Conservation (phyloP, 2,329 filamentous ascomycete species). For the Bipolaris cookei region DNA sequence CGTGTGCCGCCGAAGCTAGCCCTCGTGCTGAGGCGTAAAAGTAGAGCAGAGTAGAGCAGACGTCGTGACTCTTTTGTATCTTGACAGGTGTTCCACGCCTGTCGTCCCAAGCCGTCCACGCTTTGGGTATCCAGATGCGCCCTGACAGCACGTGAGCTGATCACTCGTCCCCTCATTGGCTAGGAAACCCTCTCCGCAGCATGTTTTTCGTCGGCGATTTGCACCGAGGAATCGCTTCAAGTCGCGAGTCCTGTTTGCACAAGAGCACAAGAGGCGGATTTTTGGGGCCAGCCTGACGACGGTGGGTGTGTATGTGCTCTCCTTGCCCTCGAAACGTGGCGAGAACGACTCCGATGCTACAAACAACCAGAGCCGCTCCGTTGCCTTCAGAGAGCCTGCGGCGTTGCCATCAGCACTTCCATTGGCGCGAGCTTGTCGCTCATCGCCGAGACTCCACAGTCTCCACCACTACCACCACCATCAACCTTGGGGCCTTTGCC, state of each 20-base stretch:
- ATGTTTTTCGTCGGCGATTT: constrained; percentile 16
- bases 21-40: not conserved
- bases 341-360: constrained; percentile 6
- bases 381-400: not conserved
- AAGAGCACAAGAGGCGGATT: not conserved
- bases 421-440: constrained; percentile 5
- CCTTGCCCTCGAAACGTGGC: constrained; percentile 4
- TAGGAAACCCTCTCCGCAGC: constrained; percentile 11
- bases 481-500: constrained; percentile 1
- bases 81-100: not conserved
- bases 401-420: not conserved
- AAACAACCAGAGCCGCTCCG: not conserved
- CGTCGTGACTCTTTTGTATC: not conserved
- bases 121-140: not conserved
- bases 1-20: constrained; percentile 12
- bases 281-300: not conserved
- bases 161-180: constrained; percentile 14
- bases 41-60: not conserved
- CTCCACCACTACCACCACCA: constrained; percentile 9
- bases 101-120: not conserved
- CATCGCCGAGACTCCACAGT: constrained; percentile 13
- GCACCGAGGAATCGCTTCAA: constrained; percentile 14
- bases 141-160: constrained; percentile 17
- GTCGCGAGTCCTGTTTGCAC: constrained; percentile 10
- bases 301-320: not conserved